Evolutionary conservation across 2,329 filamentous ascomycete species (phyloP), one percentile per base, ranked within the genome.

Genomic region (Phyllosticta ampelicida): DNA sequence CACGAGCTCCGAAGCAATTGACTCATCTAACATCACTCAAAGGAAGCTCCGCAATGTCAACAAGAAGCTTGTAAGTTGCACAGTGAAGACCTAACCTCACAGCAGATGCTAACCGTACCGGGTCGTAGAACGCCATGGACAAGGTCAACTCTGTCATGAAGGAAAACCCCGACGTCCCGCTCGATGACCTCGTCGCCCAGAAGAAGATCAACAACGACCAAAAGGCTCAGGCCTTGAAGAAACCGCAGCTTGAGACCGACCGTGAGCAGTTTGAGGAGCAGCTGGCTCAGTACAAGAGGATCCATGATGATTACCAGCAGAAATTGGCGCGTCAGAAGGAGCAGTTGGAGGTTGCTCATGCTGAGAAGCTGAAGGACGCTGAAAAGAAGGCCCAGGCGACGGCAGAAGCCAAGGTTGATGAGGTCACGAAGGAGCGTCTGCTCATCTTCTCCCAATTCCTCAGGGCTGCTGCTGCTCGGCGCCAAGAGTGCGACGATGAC

Each of bases 1-100:
- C 19, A 19, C 61, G 11, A 20, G 11, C 9, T 21, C 48, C 8
- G 8, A 16, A 29, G 11, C 13, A 10, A n/a, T 1, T 5, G 28
- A 52, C 48, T 55, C 6, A 20, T 21, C 30, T 59, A 10, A 59
- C 13, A n/a, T 11, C 16, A 9, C 9, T 28, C 21, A 49, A 61
- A 96, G 90, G 80, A 90, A 84, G 73, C 88, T 96, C 66, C 90
- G 92, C 69, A 95, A 94, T 73, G 77, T 94, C 68, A 87, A 85
- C 78, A 97, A 96, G 82, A 96, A 96, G 77, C 85, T 97, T 67
- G 89, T 95, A 75, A 77, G 87, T 78, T 26, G 18, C 28, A 5
- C 53, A 50, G 49, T n/a, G 30, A n/a, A 21, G 30, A 50, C 28
- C 19, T n/a, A 52, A 9, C 29, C 48, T 48, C 59, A 5, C 28